Evolutionary conservation across 2,329 filamentous ascomycete genomes (phyloP).

Genomic region (Paecilomyces sp.): DNA sequence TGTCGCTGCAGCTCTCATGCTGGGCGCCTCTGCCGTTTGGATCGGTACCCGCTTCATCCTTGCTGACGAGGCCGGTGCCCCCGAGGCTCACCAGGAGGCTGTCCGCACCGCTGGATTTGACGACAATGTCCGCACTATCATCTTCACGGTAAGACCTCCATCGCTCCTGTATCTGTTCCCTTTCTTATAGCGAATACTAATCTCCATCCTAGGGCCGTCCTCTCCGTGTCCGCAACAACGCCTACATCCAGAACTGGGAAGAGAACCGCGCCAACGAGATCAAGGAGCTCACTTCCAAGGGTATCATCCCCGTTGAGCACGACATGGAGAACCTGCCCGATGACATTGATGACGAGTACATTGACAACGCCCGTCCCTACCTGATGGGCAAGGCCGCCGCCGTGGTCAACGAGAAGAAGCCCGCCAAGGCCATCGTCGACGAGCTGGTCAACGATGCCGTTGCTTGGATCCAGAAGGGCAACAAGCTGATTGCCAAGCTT

Average conservation of each 20-base stretch:
- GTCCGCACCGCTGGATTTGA: conserved; percentile 87
- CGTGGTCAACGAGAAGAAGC: conserved; percentile 86
- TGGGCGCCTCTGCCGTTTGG: conserved; percentile 90
- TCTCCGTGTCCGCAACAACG: conserved; percentile 84
- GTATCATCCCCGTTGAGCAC: conserved; percentile 85
- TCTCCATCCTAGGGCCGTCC: conserved; percentile 59
- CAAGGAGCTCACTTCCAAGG: conserved; percentile 82
- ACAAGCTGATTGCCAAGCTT: conserved; percentile 62
- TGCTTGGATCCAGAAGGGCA: conserved; percentile 60
- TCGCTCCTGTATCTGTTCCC: neutral
- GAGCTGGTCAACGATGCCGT: conserved; percentile 85
- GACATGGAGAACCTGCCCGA: conserved; percentile 78
- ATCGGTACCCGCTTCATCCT: conserved; percentile 95
- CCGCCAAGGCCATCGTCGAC: conserved; percentile 85
- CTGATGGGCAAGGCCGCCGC: conserved; percentile 97
- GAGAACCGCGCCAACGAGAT: conserved; percentile 84
- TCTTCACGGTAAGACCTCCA: conserved; percentile 64
- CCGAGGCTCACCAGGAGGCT: conserved; percentile 89
- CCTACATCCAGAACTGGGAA: conserved; percentile 96
- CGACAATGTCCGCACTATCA: conserved; percentile 94
- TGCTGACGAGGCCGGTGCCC: conserved; percentile 86
- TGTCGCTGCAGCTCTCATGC: conserved; percentile 82
- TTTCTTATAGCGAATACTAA: conserved; percentile 8
- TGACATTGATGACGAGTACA: conserved; percentile 71
- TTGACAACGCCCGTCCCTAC: conserved; percentile 87